A percentile compares a stretch with the other conserved stretches of the same genome.
phyloP scores from a whole-genome alignment of 306 rosid genomes.

The Cucurbita maxima region DNA sequence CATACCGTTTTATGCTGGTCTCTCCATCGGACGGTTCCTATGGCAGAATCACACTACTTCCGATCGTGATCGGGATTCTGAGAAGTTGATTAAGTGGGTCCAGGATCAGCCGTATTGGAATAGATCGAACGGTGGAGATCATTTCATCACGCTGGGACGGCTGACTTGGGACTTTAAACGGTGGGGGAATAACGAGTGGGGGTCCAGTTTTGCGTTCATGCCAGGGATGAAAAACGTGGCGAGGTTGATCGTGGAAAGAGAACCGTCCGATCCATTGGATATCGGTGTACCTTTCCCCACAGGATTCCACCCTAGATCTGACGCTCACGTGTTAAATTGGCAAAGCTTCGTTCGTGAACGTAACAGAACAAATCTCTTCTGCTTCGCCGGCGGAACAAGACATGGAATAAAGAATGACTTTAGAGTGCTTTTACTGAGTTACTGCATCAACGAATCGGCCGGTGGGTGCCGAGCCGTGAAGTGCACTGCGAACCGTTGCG shows the following conservation, averaged over 20 bases:
- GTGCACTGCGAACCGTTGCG: not conserved
- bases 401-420: not conserved
- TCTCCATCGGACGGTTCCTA: not conserved
- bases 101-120: conserved; percentile 4
- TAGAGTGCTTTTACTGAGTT: not conserved
- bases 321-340: conserved; percentile 1
- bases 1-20: conserved; percentile 12
- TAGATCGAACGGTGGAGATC: conserved; percentile 10
- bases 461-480: not conserved
- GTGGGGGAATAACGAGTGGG: not conserved
- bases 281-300: conserved; percentile 4
- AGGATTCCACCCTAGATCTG: not conserved
- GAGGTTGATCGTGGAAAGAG: conserved; percentile 4
- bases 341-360: not conserved
- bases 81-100: conserved; percentile 4
- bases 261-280: not conserved
- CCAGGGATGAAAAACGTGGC: not conserved
- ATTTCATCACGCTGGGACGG: conserved; percentile 8
- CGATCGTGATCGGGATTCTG: not conserved
- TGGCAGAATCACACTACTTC: not conserved
- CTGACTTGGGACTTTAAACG: conserved; percentile 14
- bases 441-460: not conserved
- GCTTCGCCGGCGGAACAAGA: conserved; percentile 6
- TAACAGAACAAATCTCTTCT: not conserved
- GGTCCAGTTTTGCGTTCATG: not conserved